phyloP scores from a whole-genome alignment of 305 asterid species.

The Solanum chacoense region DNA sequence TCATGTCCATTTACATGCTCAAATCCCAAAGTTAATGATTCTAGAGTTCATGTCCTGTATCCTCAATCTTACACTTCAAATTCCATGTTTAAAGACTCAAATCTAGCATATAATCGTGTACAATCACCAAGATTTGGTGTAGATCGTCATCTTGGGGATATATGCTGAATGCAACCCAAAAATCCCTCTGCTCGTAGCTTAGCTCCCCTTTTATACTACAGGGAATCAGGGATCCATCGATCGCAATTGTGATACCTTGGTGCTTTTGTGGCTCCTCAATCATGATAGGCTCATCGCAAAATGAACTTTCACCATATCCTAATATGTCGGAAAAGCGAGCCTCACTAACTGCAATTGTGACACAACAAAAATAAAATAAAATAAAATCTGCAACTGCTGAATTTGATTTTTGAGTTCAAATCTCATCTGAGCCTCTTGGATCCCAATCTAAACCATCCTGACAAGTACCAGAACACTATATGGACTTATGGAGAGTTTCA shows the following conservation, averaged over 20 bases:
- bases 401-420: not conserved
- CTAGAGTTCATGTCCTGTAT: not conserved
- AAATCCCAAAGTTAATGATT: not conserved
- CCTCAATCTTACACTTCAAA: not conserved
- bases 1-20: not conserved
- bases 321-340: not conserved
- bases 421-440: not conserved
- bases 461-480: not conserved
- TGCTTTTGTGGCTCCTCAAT: not conserved
- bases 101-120: not conserved
- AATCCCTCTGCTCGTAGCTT: not conserved
- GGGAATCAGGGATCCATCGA: not conserved
- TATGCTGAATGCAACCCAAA: not conserved
- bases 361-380: too few species aligned
- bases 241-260: not conserved
- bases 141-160: not conserved
- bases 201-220: not conserved
- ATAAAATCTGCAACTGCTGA: not conserved
- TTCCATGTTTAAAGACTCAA: not conserved
- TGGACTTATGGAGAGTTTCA: not conserved
- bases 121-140: not conserved
- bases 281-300: not conserved
- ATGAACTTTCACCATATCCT: not conserved
- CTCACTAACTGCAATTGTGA: not conserved
- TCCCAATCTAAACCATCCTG: not conserved